Conservation (phyloP, 441 rosid species). For the Monsonia emarginata region DNA sequence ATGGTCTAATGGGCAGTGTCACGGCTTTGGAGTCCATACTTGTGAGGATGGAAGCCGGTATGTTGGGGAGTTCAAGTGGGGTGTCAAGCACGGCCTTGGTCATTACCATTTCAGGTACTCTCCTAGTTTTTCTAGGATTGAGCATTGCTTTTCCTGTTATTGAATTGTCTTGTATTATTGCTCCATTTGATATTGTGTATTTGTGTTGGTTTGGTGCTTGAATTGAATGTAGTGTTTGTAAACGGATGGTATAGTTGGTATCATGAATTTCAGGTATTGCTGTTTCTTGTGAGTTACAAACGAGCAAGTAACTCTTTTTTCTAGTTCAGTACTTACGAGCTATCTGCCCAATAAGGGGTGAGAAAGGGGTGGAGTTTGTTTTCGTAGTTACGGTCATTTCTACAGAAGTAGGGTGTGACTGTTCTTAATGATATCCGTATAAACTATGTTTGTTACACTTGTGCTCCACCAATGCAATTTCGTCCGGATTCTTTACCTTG, state of each 20-base stretch:
- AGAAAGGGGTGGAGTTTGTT: too few relatives aligned
- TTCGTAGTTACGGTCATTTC: too few relatives aligned
- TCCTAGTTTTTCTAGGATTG: constrained; percentile 6
- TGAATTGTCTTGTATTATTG: not conserved
- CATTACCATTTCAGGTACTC: constrained; percentile 49
- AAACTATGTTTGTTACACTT: too few relatives aligned
- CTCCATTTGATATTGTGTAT: not conserved
- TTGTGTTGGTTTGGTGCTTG: not conserved
- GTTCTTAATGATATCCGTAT: too few relatives aligned
- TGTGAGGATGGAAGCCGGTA: constrained; percentile 49
- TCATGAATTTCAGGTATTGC: not conserved
- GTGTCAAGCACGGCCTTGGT: constrained; percentile 54
- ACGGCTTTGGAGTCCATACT: constrained; percentile 48
- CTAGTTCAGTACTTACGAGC: too few relatives aligned
- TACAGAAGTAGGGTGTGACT: too few relatives aligned
- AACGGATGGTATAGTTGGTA: not conserved
- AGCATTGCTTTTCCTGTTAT: not conserved
- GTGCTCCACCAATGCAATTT: too few relatives aligned
- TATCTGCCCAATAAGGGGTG: too few relatives aligned
- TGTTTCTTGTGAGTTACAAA: too few relatives aligned
- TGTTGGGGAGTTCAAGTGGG: constrained; percentile 54
- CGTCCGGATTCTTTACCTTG: too few relatives aligned
- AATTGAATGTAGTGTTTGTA: not conserved
- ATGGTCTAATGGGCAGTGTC: constrained; percentile 59
- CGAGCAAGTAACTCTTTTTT: too few relatives aligned